Evolutionary conservation across 495 filamentous ascomycete genomes (phyloP), one percentile per base, ranked within the genome.

Genomic region (Recurvomyces mirabilis): DNA sequence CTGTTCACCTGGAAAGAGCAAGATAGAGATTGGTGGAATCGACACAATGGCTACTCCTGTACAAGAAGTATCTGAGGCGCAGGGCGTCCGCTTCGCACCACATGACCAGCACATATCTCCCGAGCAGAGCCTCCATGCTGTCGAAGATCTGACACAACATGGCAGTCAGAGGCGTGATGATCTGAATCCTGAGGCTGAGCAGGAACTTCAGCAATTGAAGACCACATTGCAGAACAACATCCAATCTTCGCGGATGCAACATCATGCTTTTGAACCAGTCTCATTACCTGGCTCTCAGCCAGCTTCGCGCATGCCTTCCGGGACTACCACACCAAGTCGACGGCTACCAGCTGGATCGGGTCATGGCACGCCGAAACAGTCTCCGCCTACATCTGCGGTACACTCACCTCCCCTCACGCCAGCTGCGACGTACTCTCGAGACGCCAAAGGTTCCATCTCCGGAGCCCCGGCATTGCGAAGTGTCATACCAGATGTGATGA

Each of bases 401-500:
- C 80, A 89, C 51, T 91, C 87, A 12, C 91, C 91, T 47, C 87
- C 86, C 18, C 73, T 96, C 12, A 94, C 89, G 3, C 89, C 91
- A 23, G 79, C 87, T 24, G 84, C 75, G 12, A 85, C 84, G 31
- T 61, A 68, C 46, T 75, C 73, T 41, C 65, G 65, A 52, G 77
- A 78, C 54, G 34, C 54, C 51, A 38, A 52, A 56, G 28, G 44
- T 57, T 37, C 52, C 54, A 21, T 51, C 47, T 44, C 31, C 46
- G 46, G 10, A 11, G 42, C 36, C 21, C 32, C 29, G 13, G 24
- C 17, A 4, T 14, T 45, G 35, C 20, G n/a, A 38, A 55, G 14
- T 23, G 41, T 41, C 4, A 74, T 72, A 46, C 67, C 70, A 22
- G 61, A 75, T 43, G 71, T 74, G 39, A 76, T 77, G 65, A 89